A percentile compares a stretch with the other conserved stretches of the same genome.
phyloP scores from a whole-genome alignment of 108 stramenopile species.

The Cyclotella baltica region DNA sequence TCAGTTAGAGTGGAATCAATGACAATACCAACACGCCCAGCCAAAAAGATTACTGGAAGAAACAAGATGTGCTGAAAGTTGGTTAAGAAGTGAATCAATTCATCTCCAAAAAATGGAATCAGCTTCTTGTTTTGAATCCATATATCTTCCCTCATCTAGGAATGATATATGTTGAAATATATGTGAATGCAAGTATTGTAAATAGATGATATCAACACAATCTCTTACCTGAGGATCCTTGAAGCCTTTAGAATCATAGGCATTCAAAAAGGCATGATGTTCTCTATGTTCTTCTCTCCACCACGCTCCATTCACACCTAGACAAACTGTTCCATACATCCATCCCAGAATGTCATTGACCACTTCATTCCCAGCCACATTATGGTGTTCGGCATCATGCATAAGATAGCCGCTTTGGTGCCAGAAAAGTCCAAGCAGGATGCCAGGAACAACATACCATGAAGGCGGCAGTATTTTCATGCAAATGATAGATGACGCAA shows the following conservation, averaged over 20 bases:
- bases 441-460: constrained; percentile 27
- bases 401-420: constrained; percentile 44
- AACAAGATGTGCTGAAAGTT: constrained; percentile 44
- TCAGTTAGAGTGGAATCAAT: constrained; percentile 37
- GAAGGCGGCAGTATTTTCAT: constrained; percentile 22
- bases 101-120: constrained; percentile 33
- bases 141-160: constrained; percentile 41
- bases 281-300: constrained; percentile 45
- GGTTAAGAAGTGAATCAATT: constrained; percentile 33
- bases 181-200: background rate
- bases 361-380: constrained; percentile 29
- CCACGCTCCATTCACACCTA: constrained; percentile 47
- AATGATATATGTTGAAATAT: background rate
- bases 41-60: constrained; percentile 32
- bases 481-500: constrained; percentile 12
- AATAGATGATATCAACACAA: background rate
- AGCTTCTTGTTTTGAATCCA: constrained; percentile 39
- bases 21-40: constrained; percentile 39
- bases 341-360: constrained; percentile 42
- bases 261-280: constrained; percentile 42
- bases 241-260: constrained; percentile 33
- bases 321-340: constrained; percentile 40
- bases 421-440: constrained; percentile 37
- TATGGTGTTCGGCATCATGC: constrained; percentile 44
- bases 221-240: constrained; percentile 47